Evolutionary conservation across 2,329 filamentous ascomycete genomes (phyloP).

Genomic region (Immersiporthe knoxdaviesiana): DNA sequence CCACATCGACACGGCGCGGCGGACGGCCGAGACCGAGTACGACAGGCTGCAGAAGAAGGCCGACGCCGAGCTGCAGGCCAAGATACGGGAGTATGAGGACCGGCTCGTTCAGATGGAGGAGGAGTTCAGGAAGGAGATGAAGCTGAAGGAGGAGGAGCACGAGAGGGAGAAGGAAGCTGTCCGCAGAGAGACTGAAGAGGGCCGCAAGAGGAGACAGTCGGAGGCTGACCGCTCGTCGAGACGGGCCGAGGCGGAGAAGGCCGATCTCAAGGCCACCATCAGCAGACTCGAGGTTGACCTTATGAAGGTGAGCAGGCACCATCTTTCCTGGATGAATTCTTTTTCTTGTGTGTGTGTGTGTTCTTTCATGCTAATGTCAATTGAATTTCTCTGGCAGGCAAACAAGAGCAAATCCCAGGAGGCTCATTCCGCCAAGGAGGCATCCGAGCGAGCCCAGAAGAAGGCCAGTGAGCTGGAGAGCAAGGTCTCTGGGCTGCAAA

Average conservation of each 20-base stretch:
- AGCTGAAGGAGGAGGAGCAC: conserved; percentile 42
- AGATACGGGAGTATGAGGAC: conserved; percentile 21
- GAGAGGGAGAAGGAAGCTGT: conserved; percentile 46
- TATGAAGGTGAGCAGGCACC: conserved; percentile 59
- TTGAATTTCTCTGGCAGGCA: conserved; percentile 44
- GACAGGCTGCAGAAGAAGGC: conserved; percentile 48
- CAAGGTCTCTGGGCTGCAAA: conserved; percentile 34
- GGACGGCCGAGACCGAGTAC: conserved; percentile 22
- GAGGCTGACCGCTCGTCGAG: conserved; percentile 52
- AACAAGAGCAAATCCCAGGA: conserved; percentile 65
- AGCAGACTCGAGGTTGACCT: conserved; percentile 65
- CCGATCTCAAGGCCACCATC: conserved; percentile 64
- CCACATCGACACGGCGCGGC: conserved; percentile 25
- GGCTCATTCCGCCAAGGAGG: conserved; percentile 50
- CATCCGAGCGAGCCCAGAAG: conserved; percentile 51
- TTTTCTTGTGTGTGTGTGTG: no score
- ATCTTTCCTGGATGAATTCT: neutral
- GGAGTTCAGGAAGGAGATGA: conserved; percentile 30
- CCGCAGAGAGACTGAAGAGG: conserved; percentile 52
- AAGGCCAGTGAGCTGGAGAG: conserved; percentile 42
- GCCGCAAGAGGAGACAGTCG: conserved; percentile 26
- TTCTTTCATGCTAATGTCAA: neutral
- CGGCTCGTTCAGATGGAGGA: conserved; percentile 30
- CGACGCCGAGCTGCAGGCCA: conserved; percentile 13
- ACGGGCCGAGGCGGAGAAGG: conserved; percentile 61